A percentile compares a stretch with the other conserved stretches of the same genome.
These are phyloP conservation scores for Brachypodium distachyon DNA, from an alignment of 202 grass and related monocot species.

Conservation along the genomic window DNA sequence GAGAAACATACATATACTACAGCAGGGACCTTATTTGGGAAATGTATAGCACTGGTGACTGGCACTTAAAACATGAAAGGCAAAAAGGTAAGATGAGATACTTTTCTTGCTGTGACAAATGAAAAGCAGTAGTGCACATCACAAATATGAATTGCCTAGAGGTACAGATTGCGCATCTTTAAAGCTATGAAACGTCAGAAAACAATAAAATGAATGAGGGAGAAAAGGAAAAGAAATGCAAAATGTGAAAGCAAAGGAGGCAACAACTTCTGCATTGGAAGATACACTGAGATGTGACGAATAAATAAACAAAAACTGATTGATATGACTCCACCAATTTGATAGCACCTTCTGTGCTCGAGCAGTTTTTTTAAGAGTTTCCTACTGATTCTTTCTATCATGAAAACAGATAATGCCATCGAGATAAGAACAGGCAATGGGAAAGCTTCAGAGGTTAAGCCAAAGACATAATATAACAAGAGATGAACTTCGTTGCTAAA, in stretches of 20 bases:
- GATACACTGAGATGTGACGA: background rate
- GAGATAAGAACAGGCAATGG: background rate
- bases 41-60: background rate
- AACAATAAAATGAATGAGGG: background rate
- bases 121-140: background rate
- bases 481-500: background rate
- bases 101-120: slow-evolving; percentile 8
- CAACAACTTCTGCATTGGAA: background rate
- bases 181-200: slow-evolving; percentile 9
- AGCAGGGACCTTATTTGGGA: slow-evolving; percentile 4
- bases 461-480: background rate
- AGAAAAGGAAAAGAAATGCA: background rate
- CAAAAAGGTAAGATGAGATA: slow-evolving; percentile 11
- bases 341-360: background rate
- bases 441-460: background rate
- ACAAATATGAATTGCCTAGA: slow-evolving; percentile 1
- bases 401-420: slow-evolving; percentile 12
- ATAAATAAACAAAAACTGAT: background rate
- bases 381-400: background rate
- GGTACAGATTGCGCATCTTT: background rate
- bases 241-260: background rate
- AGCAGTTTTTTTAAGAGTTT: background rate
- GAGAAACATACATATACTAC: background rate
- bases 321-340: background rate
- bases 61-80: slow-evolving; percentile 11